Evolutionary conservation across 495 filamentous ascomycete genomes (phyloP).

Genomic region (Annulohypoxylon bovei): DNA sequence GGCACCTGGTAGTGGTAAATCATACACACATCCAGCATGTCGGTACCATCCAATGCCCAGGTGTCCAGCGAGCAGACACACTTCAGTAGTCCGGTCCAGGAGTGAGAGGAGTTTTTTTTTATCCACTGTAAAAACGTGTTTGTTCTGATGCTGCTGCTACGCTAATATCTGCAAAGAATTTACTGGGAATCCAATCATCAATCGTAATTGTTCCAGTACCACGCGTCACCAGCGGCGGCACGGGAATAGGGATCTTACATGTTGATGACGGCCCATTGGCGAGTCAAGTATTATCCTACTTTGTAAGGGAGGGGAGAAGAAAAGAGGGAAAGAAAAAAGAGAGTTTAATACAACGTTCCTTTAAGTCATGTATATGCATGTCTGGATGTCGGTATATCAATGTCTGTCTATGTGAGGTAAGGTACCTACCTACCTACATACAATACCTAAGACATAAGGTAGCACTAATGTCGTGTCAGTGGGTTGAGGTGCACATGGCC

Average conservation of each 20-base stretch:
- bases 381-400: background rate
- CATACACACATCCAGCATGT: conserved; percentile 17
- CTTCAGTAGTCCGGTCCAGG: background rate
- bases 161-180: conserved; percentile 37
- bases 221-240: conserved; percentile 37
- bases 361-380: conserved; percentile 6
- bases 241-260: conserved; percentile 41
- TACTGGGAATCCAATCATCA: conserved; percentile 41
- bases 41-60: conserved; percentile 1
- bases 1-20: conserved; percentile 20
- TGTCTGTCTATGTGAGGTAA: background rate
- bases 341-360: conserved; percentile 37
- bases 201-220: conserved; percentile 31
- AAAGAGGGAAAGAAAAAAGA: background rate
- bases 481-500: conserved; percentile 11
- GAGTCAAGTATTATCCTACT: conserved; percentile 25
- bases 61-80: background rate
- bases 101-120: background rate
- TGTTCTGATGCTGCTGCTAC: conserved; percentile 23
- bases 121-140: conserved; percentile 35
- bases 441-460: background rate
- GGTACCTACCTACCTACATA: background rate
- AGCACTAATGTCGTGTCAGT: background rate
- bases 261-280: conserved; percentile 37
- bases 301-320: conserved; percentile 1